Evolutionary conservation across 768 basidiomycete genomes (phyloP).

Genomic region (Podaxis sp.): DNA sequence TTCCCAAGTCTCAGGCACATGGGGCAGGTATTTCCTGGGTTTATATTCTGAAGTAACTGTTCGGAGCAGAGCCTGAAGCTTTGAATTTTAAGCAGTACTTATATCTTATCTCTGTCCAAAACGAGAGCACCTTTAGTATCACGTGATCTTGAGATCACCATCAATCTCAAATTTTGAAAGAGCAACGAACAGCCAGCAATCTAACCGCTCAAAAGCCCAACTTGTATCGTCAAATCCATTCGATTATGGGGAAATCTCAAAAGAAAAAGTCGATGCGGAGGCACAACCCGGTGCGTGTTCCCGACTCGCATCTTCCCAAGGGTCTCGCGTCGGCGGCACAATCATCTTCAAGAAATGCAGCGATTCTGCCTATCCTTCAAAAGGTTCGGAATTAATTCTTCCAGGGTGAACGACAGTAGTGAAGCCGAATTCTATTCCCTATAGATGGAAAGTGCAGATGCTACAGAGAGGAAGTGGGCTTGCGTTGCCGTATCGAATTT

Average conservation of each 20-base stretch:
- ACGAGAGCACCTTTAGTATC: background rate
- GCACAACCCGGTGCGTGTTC: constrained; percentile 93
- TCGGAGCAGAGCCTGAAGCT: no score
- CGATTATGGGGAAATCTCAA: constrained; percentile 87
- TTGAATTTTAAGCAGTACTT: no score
- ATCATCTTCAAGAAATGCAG: constrained; percentile 72
- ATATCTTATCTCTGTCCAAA: background rate
- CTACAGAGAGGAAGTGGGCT: constrained; percentile 88
- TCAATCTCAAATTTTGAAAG: background rate
- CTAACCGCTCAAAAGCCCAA: background rate
- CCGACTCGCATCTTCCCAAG: constrained; percentile 85
- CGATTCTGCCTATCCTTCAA: constrained; percentile 84
- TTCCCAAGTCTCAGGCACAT: no score
- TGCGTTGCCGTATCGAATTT: constrained; percentile 95
- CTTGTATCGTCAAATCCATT: background rate
- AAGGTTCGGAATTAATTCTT: constrained; percentile 51
- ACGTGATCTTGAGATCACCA: background rate
- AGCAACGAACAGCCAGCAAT: background rate
- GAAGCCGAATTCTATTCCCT: constrained; percentile 1
- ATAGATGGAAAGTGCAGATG: constrained; percentile 76
- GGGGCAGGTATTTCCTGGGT: no score
- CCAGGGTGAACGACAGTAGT: constrained; percentile 6
- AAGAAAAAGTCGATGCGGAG: constrained; percentile 83
- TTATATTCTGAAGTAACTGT: no score
- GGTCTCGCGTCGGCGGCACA: constrained; percentile 76